These are phyloP conservation scores for Fusarium sulawesiense DNA, from an alignment of 2,329 filamentous ascomycete genomes.

Conservation along the genomic window DNA sequence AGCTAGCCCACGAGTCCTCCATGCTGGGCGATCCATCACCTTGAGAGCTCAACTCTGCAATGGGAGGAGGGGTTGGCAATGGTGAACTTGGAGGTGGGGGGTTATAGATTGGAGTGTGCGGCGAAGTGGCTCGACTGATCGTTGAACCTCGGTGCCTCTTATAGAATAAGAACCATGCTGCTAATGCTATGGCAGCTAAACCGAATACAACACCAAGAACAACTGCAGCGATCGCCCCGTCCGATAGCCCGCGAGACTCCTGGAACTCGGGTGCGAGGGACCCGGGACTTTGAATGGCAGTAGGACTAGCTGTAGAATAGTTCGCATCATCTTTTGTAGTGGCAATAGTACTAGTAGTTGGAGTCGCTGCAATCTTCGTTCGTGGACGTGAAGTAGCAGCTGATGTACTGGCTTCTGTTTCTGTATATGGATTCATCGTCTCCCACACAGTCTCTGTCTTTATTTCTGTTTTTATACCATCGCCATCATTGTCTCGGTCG, in stretches of 20 bases:
- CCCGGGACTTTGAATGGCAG: background rate
- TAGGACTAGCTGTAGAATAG: background rate
- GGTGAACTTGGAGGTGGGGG: constrained; percentile 2
- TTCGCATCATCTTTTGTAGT: background rate
- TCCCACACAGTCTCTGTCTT: constrained; percentile 25
- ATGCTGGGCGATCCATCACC: constrained; percentile 10
- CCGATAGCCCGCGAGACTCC: constrained; percentile 7
- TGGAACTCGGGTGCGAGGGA: background rate
- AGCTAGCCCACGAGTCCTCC: constrained; percentile 31
- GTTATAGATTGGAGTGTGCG: background rate
- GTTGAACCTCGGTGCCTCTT: constrained; percentile 11
- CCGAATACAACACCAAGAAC: constrained; percentile 26
- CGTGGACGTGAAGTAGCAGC: constrained; percentile 3
- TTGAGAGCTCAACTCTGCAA: constrained; percentile 12
- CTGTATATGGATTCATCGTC: constrained; percentile 28
- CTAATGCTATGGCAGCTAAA: background rate
- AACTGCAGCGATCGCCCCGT: constrained; percentile 37
- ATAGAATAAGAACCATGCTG: constrained; percentile 27
- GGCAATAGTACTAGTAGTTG: background rate
- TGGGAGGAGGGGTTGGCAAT: background rate
- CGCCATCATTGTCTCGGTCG: constrained; percentile 6
- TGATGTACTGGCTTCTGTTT: background rate
- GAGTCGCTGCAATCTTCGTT: background rate
- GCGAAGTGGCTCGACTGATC: background rate
- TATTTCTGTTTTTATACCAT: constrained; percentile 9